Evolutionary conservation across 371 early-diverging fungal species (phyloP), one percentile per base, ranked within the genome.

Genomic region (Umbelopsis sp.): DNA sequence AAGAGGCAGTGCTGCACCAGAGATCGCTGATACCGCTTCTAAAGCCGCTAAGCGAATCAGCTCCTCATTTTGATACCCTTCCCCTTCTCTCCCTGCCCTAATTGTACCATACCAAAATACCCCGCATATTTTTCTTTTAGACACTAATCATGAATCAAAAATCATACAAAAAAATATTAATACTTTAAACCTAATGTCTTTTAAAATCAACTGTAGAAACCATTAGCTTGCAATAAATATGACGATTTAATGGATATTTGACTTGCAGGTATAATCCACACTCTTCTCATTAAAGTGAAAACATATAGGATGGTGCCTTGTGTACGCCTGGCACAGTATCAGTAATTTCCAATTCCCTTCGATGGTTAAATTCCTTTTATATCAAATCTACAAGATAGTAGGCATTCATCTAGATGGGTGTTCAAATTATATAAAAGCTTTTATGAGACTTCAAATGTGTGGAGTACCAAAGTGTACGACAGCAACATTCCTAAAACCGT

Each of bases 41-140:
- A 57, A 35, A 35, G 57, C 57, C 29, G 57, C 57, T 35, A 57
- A 57, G 32, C 29, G 57, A 5, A 57, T 35, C 35, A 57, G 57
- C n/a, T 35, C 57, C 35, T 57, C 37, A 35, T 57, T 57, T 57
- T 57, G 57, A 57, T 35, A 18, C 18, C 57, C 24, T 18, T 18
- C 37, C 12, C 29, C 52, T 51, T 20, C 22, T 25, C 12, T 51
- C 29, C 25, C 22, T 51, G 22, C 24, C 57, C 37, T 57, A 57
- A 35, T 57, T 35, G 35, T 12, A 57, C 7, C 18, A 18, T 57
- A 57, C 35, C 16, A 20, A 16, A 48, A 48, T 48, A 48, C 16
- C 22, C 48, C 16, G 14, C 48, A 4, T 48, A 7, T 48, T 46
- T 46, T 46, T 46, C 48, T 18, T 38, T 12, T 20, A 48, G 48